A percentile compares a stretch with the other conserved stretches of the same genome.
Conservation (phyloP, 2,329 filamentous ascomycete species). For the Trichophyton verrucosum region DNA sequence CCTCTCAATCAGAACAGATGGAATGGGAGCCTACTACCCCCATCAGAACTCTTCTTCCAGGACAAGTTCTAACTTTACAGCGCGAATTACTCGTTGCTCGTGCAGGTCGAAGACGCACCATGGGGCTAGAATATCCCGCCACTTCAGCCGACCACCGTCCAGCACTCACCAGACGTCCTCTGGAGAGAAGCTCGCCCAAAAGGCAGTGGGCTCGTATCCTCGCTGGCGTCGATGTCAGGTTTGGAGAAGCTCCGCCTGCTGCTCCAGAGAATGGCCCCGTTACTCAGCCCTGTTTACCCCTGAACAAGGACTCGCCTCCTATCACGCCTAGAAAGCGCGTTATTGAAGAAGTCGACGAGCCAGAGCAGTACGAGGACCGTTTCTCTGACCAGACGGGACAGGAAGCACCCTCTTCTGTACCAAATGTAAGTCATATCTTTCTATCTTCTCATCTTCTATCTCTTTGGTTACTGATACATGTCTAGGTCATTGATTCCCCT, state of each 20-base stretch:
- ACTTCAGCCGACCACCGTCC: not conserved
- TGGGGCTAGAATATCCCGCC: not conserved
- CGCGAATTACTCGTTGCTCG: not conserved
- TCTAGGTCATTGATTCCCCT: not conserved
- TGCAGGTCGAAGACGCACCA: not conserved
- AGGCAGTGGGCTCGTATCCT: not conserved
- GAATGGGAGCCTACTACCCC: constrained; percentile 8
- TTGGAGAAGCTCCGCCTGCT: not conserved
- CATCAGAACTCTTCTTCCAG: not conserved
- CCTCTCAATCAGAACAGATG: not conserved
- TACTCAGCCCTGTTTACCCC: not conserved
- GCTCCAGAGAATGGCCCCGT: not conserved
- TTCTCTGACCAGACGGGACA: not conserved
- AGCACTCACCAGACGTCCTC: not conserved
- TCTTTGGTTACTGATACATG: not conserved
- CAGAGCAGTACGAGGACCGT: not conserved
- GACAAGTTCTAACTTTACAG: constrained; percentile 1
- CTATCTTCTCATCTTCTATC: not conserved
- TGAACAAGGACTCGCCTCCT: not conserved
- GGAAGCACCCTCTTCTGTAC: not conserved
- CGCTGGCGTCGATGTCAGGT: not conserved
- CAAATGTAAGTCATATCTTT: not conserved
- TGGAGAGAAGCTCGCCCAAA: not conserved
- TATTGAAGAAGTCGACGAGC: constrained; percentile 6
- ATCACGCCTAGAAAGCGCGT: constrained; percentile 7